These are phyloP conservation scores for Cercospora sojina DNA, from an alignment of 2,329 filamentous ascomycete species.

Conservation along the genomic window DNA sequence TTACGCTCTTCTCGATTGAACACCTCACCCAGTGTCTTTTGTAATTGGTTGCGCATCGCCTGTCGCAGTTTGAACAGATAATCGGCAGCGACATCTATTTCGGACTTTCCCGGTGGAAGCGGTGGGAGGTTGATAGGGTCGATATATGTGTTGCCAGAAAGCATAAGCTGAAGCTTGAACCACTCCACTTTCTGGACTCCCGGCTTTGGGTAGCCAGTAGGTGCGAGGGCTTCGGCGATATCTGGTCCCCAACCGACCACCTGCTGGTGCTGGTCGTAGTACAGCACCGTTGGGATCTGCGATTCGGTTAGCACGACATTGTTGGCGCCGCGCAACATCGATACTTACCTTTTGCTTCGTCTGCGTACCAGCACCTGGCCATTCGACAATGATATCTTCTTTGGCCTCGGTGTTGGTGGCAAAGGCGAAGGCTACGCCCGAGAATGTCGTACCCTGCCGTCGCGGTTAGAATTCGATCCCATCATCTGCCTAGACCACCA, in stretches of 20 bases:
- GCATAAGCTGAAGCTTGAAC: constrained; percentile 99
- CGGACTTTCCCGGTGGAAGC: constrained; percentile 94
- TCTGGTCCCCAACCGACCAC: constrained; percentile 99
- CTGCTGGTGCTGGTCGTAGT: constrained; percentile 99
- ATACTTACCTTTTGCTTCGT: constrained; percentile 89
- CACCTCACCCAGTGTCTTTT: constrained; percentile 95
- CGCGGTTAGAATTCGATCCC: constrained; percentile 16
- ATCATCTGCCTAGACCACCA: background rate
- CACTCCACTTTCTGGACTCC: constrained; percentile 99
- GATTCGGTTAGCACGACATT: constrained; percentile 14
- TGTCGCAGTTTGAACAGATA: constrained; percentile 98
- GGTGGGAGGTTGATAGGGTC: constrained; percentile 98
- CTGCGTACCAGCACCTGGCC: constrained; percentile 95
- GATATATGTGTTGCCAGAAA: constrained; percentile 98
- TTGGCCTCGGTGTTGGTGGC: constrained; percentile 96
- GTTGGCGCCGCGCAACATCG: constrained; percentile 9
- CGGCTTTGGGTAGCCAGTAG: constrained; percentile 94
- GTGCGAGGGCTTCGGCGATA: constrained; percentile 93
- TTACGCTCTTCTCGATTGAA: constrained; percentile 98
- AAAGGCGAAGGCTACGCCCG: constrained; percentile 88
- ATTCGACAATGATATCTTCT: constrained; percentile 98
- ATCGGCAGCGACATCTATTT: constrained; percentile 98
- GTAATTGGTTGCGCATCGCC: constrained; percentile 91
- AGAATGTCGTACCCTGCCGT: constrained; percentile 87
- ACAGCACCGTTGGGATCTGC: constrained; percentile 97